Conservation (phyloP, 2,329 filamentous ascomycete species). For the Penicillium sp. region DNA sequence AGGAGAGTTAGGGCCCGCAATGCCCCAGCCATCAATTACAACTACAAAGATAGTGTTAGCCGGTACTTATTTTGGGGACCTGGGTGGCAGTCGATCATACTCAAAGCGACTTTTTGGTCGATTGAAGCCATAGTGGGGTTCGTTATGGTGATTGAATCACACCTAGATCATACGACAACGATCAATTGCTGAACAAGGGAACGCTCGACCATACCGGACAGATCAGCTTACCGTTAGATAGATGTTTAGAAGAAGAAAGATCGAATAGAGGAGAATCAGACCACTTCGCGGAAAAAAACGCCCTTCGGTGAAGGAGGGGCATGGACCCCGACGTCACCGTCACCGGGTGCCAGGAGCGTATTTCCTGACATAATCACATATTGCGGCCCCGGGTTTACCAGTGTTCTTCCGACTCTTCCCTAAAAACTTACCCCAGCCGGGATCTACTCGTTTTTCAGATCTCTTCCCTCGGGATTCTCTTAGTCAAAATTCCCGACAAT, state of each 20-base stretch:
- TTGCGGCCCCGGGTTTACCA: neutral
- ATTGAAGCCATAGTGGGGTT: slow-evolving; percentile 60
- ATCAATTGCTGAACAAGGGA: slow-evolving; percentile 22
- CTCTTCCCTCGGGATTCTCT: slow-evolving; percentile 16
- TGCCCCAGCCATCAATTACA: slow-evolving; percentile 99
- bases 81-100: slow-evolving; percentile 47
- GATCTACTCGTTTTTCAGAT: slow-evolving; percentile 19
- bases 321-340: slow-evolving; percentile 38
- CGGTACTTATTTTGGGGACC: slow-evolving; percentile 20
- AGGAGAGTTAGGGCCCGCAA: slow-evolving; percentile 75
- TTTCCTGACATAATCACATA: slow-evolving; percentile 1
- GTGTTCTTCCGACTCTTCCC: slow-evolving; percentile 36
- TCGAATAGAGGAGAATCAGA: slow-evolving; percentile 3
- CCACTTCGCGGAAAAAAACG: slow-evolving; percentile 16
- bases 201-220: neutral
- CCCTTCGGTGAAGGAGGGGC: slow-evolving; percentile 35
- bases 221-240: slow-evolving; percentile 14
- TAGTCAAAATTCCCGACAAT: slow-evolving; percentile 25
- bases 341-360: slow-evolving; percentile 7
- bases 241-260: slow-evolving; percentile 16
- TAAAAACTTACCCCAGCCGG: slow-evolving; percentile 30
- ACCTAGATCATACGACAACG: slow-evolving; percentile 10
- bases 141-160: slow-evolving; percentile 17
- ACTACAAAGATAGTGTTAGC: slow-evolving; percentile 54
- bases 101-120: slow-evolving; percentile 68